phyloP scores from a whole-genome alignment of 768 basidiomycete species.

The Boletus insuetus region DNA sequence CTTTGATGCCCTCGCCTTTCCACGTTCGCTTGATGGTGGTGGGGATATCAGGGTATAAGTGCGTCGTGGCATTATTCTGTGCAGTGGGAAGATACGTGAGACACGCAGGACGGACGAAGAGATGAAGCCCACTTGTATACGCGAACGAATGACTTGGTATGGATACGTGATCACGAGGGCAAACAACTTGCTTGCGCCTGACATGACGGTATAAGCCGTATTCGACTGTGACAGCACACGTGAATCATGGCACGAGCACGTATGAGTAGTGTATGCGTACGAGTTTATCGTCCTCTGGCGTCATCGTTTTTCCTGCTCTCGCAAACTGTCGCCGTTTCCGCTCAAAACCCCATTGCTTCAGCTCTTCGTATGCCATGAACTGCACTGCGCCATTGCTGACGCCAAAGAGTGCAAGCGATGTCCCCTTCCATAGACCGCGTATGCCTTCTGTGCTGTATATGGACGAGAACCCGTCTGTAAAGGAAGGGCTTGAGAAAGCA shows the following conservation, averaged over 20 bases:
- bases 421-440: constrained; percentile 82
- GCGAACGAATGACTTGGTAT: constrained; percentile 93
- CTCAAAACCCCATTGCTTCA: constrained; percentile 89
- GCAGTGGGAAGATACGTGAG: neutral
- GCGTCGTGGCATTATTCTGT: constrained; percentile 64
- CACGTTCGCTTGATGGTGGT: constrained; percentile 80
- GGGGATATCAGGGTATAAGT: constrained; percentile 80
- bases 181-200: constrained; percentile 82
- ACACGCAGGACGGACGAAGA: neutral
- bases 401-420: constrained; percentile 83
- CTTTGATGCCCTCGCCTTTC: constrained; percentile 71
- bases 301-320: constrained; percentile 61
- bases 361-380: constrained; percentile 94
- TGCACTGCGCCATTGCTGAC: constrained; percentile 94
- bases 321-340: constrained; percentile 64
- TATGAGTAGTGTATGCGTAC: constrained; percentile 44
- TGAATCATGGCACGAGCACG: neutral
- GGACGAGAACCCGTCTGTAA: constrained; percentile 64
- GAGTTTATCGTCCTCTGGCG: constrained; percentile 77
- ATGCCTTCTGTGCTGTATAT: constrained; percentile 76
- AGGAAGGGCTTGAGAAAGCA: neutral
- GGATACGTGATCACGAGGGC: constrained; percentile 90
- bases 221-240: constrained; percentile 61
- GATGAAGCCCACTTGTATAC: constrained; percentile 68
- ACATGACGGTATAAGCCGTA: constrained; percentile 87